Conservation (phyloP, 306 rosid genomes). For the Prunus campanulata region DNA sequence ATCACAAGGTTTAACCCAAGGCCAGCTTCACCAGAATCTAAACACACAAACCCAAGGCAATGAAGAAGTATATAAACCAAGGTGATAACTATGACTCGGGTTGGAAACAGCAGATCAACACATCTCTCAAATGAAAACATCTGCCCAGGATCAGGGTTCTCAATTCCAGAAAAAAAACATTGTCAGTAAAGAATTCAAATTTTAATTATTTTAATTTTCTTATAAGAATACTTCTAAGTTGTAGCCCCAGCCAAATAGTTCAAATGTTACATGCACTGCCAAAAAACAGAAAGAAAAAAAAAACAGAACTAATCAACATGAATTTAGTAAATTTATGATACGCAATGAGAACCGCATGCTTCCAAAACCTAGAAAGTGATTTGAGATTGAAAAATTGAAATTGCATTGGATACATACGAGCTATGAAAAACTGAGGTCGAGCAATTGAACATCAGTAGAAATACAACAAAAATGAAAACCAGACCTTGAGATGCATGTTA, state of each 20-base stretch:
- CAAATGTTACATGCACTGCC: neutral
- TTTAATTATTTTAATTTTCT: neutral
- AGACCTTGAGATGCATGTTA: slow-evolving; percentile 63
- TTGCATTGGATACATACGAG: neutral
- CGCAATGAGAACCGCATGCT: neutral
- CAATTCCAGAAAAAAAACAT: too few relatives aligned
- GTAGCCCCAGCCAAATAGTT: neutral
- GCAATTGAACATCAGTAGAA: neutral
- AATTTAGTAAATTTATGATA: neutral
- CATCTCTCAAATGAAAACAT: neutral
- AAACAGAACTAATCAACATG: neutral
- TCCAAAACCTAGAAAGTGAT: neutral
- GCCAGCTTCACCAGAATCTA: neutral
- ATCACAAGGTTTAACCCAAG: neutral
- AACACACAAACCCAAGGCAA: neutral
- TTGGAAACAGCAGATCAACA: neutral
- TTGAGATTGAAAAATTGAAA: neutral
- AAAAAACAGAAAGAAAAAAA: neutral
- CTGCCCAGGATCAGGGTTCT: neutral
- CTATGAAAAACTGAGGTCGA: neutral
- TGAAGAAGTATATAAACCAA: neutral
- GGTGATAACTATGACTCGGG: neutral
- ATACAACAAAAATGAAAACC: neutral
- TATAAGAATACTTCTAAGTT: neutral
- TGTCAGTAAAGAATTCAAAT: neutral